Conservation (phyloP, 768 basidiomycete genomes). For the Coprinellus aureogranulatus region DNA sequence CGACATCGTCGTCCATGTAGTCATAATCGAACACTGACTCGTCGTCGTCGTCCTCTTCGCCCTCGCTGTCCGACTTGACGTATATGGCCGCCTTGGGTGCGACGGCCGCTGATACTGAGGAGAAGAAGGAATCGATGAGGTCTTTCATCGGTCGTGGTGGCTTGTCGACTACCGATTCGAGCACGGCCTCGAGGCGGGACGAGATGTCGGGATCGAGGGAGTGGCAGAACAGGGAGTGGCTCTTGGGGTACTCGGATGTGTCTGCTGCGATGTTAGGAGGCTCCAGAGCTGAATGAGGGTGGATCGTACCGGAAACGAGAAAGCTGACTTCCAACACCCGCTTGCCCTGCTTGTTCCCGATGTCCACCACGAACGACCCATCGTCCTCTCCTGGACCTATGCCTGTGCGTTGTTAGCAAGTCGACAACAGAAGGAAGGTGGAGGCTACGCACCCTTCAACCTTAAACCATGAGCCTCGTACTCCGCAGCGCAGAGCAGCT, state of each 20-base stretch:
- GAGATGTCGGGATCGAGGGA: slow-evolving; percentile 45
- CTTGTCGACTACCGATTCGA: slow-evolving; percentile 44
- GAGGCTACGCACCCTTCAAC: slow-evolving; percentile 43
- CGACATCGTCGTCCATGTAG: slow-evolving; percentile 39
- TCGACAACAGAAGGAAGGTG: background rate
- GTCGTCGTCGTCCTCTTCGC: slow-evolving; percentile 33
- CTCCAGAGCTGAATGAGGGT: background rate
- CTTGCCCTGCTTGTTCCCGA: slow-evolving; percentile 34
- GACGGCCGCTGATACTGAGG: slow-evolving; percentile 25
- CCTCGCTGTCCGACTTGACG: slow-evolving; percentile 33
- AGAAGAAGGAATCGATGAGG: slow-evolving; percentile 44
- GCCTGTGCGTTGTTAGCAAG: slow-evolving; percentile 29
- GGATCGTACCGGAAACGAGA: slow-evolving; percentile 46
- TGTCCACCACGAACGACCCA: slow-evolving; percentile 53
- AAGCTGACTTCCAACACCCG: slow-evolving; percentile 39
- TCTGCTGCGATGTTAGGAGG: slow-evolving; percentile 32
- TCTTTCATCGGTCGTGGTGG: slow-evolving; percentile 43
- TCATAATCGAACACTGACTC: slow-evolving; percentile 29
- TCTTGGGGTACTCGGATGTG: slow-evolving; percentile 63
- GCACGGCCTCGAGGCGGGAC: slow-evolving; percentile 34
- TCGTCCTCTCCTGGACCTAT: slow-evolving; percentile 61
- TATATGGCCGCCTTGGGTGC: slow-evolving; percentile 17
- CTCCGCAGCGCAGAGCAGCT: slow-evolving; percentile 33
- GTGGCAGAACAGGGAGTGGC: slow-evolving; percentile 57
- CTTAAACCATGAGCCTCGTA: slow-evolving; percentile 35